Conservation (phyloP, 1,284 basidiomycete species). For the Vanrija humicola region DNA sequence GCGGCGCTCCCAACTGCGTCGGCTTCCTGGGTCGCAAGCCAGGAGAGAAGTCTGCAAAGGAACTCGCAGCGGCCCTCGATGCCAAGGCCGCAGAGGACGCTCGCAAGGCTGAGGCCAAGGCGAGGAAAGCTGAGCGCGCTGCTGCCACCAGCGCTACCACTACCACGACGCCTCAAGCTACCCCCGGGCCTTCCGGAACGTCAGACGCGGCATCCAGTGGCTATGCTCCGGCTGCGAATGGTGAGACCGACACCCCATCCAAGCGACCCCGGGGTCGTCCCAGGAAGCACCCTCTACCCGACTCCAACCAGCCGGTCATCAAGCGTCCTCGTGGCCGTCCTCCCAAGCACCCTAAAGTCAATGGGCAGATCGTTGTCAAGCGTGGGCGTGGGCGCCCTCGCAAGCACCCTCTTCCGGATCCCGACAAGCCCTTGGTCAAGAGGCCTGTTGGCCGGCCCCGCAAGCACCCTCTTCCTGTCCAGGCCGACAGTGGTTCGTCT, state of each 20-base stretch:
- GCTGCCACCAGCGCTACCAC: background rate
- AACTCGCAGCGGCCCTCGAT: conserved; percentile 19
- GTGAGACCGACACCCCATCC: background rate
- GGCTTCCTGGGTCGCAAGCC: conserved; percentile 45
- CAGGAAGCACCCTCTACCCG: conserved; percentile 13
- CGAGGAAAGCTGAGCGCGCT: background rate
- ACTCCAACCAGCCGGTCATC: background rate
- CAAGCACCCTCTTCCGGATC: background rate
- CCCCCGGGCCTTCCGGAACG: background rate
- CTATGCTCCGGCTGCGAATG: no score
- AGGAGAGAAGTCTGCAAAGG: conserved; percentile 29
- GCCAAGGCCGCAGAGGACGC: background rate
- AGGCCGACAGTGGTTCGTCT: background rate
- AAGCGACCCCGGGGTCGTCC: conserved; percentile 15
- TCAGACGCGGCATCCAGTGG: no score
- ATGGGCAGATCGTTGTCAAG: background rate
- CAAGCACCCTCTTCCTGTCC: background rate
- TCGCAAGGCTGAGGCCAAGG: background rate
- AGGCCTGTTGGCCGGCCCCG: background rate
- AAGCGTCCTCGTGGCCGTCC: conserved; percentile 11
- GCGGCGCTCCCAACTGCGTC: conserved; percentile 45
- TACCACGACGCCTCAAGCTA: background rate
- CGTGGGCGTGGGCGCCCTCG: background rate
- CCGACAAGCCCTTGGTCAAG: background rate
- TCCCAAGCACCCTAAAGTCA: conserved; percentile 1